Evolutionary conservation across 2,329 filamentous ascomycete genomes (phyloP).

Genomic region (Elsinoe australis): DNA sequence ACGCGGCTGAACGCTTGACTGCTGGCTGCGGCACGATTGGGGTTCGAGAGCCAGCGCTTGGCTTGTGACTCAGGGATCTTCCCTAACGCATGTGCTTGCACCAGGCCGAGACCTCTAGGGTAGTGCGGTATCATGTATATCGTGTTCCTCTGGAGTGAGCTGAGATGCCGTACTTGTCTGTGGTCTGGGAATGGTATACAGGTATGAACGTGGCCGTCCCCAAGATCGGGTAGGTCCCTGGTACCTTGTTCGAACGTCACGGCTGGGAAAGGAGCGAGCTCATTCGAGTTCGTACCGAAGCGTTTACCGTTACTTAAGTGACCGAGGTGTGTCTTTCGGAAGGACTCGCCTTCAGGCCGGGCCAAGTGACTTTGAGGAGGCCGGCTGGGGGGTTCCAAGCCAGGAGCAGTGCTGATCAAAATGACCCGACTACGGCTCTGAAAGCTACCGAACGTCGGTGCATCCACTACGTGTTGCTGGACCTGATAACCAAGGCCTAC

Average conservation of each 20-base stretch:
- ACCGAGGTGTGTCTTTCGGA: conserved; percentile 43
- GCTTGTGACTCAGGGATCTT: conserved; percentile 17
- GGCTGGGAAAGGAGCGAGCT: conserved; percentile 54
- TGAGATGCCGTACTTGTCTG: conserved; percentile 31
- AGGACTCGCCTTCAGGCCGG: conserved; percentile 30
- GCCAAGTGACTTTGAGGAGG: conserved; percentile 55
- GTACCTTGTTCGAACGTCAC: conserved; percentile 49
- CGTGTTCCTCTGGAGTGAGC: conserved; percentile 35
- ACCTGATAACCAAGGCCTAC: conserved; percentile 73
- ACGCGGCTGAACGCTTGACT: conserved; percentile 45
- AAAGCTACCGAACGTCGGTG: conserved; percentile 59
- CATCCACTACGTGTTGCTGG: conserved; percentile 59
- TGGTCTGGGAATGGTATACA: conserved; percentile 65
- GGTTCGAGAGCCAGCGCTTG: not conserved
- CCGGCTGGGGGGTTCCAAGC: conserved; percentile 47
- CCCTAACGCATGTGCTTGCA: conserved; percentile 21
- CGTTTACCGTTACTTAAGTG: conserved; percentile 51
- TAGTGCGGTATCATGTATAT: conserved; percentile 53
- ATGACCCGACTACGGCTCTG: conserved; percentile 64
- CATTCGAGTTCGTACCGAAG: conserved; percentile 48
- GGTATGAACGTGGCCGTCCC: conserved; percentile 53
- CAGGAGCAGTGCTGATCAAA: conserved; percentile 62
- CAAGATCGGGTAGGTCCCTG: conserved; percentile 54
- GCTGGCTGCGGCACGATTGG: conserved; percentile 21
- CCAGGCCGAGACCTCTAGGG: conserved; percentile 34